phyloP scores from a whole-genome alignment of 352 stramenopile species.

The Elongisporangium anandrum region DNA sequence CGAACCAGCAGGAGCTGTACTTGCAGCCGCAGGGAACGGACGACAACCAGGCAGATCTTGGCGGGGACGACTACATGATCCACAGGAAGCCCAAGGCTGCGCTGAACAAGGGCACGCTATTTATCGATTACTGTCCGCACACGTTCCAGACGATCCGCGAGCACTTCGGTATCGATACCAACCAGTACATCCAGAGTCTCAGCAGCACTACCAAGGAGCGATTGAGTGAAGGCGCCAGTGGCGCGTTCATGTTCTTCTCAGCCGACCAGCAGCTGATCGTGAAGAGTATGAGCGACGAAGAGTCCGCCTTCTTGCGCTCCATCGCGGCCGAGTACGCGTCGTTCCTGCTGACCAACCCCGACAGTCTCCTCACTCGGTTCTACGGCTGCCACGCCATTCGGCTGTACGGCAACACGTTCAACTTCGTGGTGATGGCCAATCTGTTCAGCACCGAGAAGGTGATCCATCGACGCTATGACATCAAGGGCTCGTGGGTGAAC shows the following conservation, averaged over 20 bases:
- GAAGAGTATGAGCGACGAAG: constrained; percentile 88
- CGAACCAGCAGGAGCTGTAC: constrained; percentile 75
- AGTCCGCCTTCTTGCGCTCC: constrained; percentile 75
- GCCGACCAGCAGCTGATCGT: constrained; percentile 86
- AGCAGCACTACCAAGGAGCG: constrained; percentile 83
- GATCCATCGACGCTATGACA: constrained; percentile 85
- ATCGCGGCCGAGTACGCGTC: constrained; percentile 79
- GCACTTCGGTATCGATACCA: constrained; percentile 80
- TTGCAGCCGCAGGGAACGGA: constrained; percentile 74
- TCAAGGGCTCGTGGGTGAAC: constrained; percentile 89
- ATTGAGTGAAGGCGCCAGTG: constrained; percentile 81
- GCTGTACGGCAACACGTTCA: constrained; percentile 86
- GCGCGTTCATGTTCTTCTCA: constrained; percentile 89
- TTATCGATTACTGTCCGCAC: constrained; percentile 84
- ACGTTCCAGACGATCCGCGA: constrained; percentile 85
- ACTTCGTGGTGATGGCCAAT: constrained; percentile 89
- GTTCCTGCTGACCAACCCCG: constrained; percentile 77
- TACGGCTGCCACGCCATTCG: constrained; percentile 84
- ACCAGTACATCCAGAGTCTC: constrained; percentile 79
- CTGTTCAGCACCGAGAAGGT: constrained; percentile 81
- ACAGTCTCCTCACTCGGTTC: constrained; percentile 79
- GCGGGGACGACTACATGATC: constrained; percentile 84
- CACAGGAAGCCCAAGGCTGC: constrained; percentile 67
- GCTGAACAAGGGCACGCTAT: constrained; percentile 74
- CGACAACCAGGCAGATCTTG: constrained; percentile 68